Percentiles rank a stretch among this genome's conserved stretches.
Conservation (phyloP, 768 basidiomycete species). For the Ramaria sp. region DNA sequence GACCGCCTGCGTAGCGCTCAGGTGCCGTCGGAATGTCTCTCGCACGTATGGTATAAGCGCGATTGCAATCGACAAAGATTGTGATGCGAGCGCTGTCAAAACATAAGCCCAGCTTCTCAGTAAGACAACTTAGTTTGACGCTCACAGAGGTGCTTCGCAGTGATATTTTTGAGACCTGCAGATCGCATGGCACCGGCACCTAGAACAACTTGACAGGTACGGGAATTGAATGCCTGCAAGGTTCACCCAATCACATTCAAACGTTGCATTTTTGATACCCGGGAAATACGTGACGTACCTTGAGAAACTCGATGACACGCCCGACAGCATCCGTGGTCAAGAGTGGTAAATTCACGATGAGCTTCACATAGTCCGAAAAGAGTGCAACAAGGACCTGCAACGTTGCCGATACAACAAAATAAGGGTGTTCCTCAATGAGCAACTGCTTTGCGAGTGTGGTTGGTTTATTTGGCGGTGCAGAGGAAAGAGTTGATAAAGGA, state of each 20-base stretch:
- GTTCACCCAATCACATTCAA: background rate
- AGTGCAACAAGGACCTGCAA: constrained; percentile 54
- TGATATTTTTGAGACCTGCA: constrained; percentile 95
- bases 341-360: constrained; percentile 80
- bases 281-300: constrained; percentile 22
- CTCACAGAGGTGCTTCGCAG: constrained; percentile 91
- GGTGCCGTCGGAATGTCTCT: constrained; percentile 87
- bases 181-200: constrained; percentile 99
- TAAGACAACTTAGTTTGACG: background rate
- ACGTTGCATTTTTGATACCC: constrained; percentile 15
- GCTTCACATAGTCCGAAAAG: constrained; percentile 74
- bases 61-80: constrained; percentile 89
- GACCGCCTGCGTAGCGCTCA: constrained; percentile 89
- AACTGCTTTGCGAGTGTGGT: constrained; percentile 39
- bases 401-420: constrained; percentile 82
- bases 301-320: constrained; percentile 88
- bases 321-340: constrained; percentile 95
- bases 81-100: constrained; percentile 77
- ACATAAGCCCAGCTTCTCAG: constrained; percentile 8
- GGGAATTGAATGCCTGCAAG: constrained; percentile 79
- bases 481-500: constrained; percentile 19
- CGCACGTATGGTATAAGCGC: constrained; percentile 92
- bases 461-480: constrained; percentile 12
- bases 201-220: constrained; percentile 95
- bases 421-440: constrained; percentile 73